phyloP scores from a whole-genome alignment of 202 grass and related monocot genomes.

The Hordeum pubiflorum region DNA sequence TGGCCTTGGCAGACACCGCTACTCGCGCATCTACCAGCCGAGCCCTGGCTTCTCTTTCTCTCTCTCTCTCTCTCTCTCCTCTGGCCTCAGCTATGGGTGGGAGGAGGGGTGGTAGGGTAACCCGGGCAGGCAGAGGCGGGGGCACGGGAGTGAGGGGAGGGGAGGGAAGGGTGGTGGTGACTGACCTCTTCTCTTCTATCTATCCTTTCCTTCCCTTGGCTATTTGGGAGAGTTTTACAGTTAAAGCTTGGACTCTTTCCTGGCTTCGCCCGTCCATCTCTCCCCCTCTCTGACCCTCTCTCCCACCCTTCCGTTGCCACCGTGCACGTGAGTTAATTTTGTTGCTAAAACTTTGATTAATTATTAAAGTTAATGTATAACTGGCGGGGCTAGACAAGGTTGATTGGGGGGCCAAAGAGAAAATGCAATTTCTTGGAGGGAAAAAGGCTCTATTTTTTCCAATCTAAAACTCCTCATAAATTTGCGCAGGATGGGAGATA shows the following conservation, averaged over 20 bases:
- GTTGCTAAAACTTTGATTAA: not conserved
- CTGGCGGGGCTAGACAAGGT: too few relatives aligned
- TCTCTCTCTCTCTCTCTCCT: not conserved
- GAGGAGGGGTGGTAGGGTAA: constrained; percentile 16
- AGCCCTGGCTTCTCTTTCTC: not conserved
- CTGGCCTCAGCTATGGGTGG: not conserved
- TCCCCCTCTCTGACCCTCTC: not conserved
- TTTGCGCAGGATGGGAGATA: too few relatives aligned
- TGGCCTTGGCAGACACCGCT: not conserved
- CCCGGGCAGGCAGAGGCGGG: not conserved
- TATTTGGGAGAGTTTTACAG: constrained; percentile 12
- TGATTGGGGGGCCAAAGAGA: too few relatives aligned
- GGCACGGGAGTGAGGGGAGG: not conserved
- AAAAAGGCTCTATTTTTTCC: too few relatives aligned
- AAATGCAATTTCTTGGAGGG: too few relatives aligned
- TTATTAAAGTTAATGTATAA: not conserved
- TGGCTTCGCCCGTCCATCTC: not conserved
- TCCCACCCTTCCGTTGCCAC: not conserved
- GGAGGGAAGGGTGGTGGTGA: constrained; percentile 9
- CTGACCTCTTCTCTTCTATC: constrained; percentile 6
- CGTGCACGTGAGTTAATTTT: not conserved
- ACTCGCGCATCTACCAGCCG: constrained; percentile 19
- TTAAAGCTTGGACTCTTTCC: constrained; percentile 7
- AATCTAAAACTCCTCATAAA: too few relatives aligned
- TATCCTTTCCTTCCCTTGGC: not conserved